Evolutionary conservation across 164 flowering plant species (phyloP).

Genomic region (Magnolia sinica): DNA sequence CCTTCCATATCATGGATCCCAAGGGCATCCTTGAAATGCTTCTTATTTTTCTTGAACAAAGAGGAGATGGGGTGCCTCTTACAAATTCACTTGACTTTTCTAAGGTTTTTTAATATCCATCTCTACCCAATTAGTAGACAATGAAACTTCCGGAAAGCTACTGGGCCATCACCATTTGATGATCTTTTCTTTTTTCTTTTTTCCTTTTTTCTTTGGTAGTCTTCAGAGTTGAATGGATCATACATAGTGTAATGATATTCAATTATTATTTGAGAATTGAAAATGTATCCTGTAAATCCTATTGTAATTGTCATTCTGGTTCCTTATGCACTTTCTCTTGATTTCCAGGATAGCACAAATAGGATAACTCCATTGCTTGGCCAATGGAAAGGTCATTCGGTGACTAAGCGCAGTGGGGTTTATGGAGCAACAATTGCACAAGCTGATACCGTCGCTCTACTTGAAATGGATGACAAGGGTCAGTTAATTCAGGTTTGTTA

Average conservation of each 20-base stretch:
- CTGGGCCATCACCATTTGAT: background rate
- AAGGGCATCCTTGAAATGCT: slow-evolving; percentile 78
- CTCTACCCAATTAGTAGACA: background rate
- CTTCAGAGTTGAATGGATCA: background rate
- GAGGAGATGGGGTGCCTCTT: slow-evolving; percentile 35
- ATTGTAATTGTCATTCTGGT: background rate
- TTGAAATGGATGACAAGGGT: slow-evolving; percentile 65
- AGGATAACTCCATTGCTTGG: slow-evolving; percentile 73
- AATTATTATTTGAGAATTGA: background rate
- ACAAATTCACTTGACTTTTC: slow-evolving; percentile 41
- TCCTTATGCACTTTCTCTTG: background rate
- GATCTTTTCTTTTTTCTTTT: background rate
- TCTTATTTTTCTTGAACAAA: slow-evolving; percentile 81
- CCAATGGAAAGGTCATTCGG: slow-evolving; percentile 78
- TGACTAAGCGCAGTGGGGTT: slow-evolving; percentile 90
- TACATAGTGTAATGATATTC: background rate
- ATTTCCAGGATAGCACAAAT: slow-evolving; percentile 20
- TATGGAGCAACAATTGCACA: slow-evolving; percentile 87
- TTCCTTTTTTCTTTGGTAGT: background rate
- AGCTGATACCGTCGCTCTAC: slow-evolving; percentile 61
- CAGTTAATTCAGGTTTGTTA: slow-evolving; percentile 70
- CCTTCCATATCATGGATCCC: slow-evolving; percentile 89
- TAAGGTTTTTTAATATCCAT: slow-evolving; percentile 29
- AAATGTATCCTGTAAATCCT: background rate
- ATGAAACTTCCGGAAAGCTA: background rate